A percentile compares a stretch with the other conserved stretches of the same genome.
Evolutionary conservation across 176 grass and related monocot genomes (phyloP).

Genomic region (Chloris gayana): DNA sequence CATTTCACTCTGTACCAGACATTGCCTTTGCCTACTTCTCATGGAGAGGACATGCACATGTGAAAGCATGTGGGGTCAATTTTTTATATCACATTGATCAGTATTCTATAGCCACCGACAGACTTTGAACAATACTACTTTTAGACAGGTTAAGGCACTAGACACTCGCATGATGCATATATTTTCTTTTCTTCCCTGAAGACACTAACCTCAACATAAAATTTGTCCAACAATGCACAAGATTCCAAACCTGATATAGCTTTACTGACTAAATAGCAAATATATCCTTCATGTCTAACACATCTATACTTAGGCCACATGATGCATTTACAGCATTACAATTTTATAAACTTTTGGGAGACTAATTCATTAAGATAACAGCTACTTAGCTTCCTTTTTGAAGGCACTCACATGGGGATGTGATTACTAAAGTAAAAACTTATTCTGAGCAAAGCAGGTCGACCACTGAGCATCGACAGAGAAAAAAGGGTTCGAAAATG

Average conservation of each 20-base stretch:
- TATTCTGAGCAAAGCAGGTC: neutral
- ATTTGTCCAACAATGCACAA: neutral
- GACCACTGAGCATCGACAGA: neutral
- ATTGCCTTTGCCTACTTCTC: neutral
- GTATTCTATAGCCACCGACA: conserved; percentile 4
- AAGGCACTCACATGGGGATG: neutral
- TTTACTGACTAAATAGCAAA: no score
- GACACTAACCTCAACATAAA: neutral
- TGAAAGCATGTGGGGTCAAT: conserved; percentile 4
- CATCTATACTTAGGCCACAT: neutral
- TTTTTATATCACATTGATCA: neutral
- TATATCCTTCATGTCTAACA: neutral
- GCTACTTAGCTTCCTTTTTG: neutral
- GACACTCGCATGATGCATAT: conserved; percentile 5
- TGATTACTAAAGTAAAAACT: neutral
- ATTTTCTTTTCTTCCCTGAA: neutral
- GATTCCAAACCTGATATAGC: neutral
- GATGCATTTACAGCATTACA: neutral
- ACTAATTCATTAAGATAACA: neutral
- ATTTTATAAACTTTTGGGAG: neutral
- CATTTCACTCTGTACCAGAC: neutral
- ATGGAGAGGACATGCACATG: neutral
- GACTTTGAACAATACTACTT: neutral
- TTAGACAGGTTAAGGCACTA: conserved; percentile 8
- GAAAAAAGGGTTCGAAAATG: neutral